Percentiles rank a stretch among this genome's conserved stretches.
Evolutionary conservation across 23 red algal genomes (phyloP).

Genomic region (Pyropia yezoensis): DNA sequence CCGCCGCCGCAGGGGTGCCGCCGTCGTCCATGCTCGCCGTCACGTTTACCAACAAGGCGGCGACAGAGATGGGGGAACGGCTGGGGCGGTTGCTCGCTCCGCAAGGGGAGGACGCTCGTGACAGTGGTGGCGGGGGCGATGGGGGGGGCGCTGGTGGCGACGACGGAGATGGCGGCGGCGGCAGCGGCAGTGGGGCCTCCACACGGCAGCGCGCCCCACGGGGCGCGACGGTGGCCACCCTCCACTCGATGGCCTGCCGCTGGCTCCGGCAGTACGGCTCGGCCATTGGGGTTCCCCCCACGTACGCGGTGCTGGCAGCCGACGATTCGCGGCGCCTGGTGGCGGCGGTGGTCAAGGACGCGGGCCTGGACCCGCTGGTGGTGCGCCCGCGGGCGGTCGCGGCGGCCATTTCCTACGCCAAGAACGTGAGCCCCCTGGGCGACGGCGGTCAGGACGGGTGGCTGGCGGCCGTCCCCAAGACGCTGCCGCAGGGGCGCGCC

Average conservation of each 20-base stretch:
- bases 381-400: not conserved
- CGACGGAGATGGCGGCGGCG: too few relatives aligned
- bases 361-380: not conserved
- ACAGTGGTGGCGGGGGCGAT: too few relatives aligned
- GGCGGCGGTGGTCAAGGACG: constrained; percentile 17
- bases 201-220: not conserved
- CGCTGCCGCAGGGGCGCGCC: too few relatives aligned
- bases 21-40: constrained; percentile 50
- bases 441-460: too few relatives aligned
- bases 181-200: too few relatives aligned
- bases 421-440: too few relatives aligned
- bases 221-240: constrained; percentile 38
- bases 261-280: constrained; percentile 45
- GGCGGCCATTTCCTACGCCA: too few relatives aligned
- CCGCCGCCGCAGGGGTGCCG: constrained; percentile 8
- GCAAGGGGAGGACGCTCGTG: too few relatives aligned
- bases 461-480: too few relatives aligned
- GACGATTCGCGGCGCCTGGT: constrained; percentile 40
- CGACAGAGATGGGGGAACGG: constrained; percentile 70
- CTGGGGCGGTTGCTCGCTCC: constrained; percentile 22
- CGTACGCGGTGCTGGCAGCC: constrained; percentile 40
- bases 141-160: too few relatives aligned
- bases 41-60: constrained; percentile 87
- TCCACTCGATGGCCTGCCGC: constrained; percentile 53
- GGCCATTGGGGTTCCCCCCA: constrained; percentile 12